phyloP scores from a whole-genome alignment of 2,329 filamentous ascomycete genomes.

The Pseudogymnoascus sp. region DNA sequence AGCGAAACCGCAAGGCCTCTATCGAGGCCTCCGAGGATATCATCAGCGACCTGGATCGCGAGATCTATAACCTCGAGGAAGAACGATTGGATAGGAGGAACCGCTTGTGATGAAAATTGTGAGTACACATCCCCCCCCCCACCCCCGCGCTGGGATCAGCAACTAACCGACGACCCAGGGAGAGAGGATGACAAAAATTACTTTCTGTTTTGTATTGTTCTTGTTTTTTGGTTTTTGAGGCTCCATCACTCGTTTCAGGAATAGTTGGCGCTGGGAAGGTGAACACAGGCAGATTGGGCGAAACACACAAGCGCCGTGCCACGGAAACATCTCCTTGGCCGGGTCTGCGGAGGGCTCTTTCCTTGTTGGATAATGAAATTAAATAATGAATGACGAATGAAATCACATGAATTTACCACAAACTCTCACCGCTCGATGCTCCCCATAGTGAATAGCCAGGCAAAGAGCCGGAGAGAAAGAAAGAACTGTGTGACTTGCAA shows the following conservation, averaged over 20 bases:
- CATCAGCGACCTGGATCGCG: constrained; percentile 54
- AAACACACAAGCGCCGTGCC: background rate
- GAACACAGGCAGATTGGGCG: background rate
- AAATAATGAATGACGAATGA: constrained; percentile 7
- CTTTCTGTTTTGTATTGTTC: constrained; percentile 2
- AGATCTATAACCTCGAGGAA: constrained; percentile 42
- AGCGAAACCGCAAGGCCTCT: constrained; percentile 48
- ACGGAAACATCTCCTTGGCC: background rate
- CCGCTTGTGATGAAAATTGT: background rate
- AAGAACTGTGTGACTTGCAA: background rate
- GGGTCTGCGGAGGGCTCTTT: background rate
- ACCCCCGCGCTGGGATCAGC: background rate
- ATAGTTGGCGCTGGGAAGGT: constrained; percentile 4
- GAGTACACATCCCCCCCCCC: background rate
- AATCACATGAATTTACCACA: constrained; percentile 5
- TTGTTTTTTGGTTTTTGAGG: background rate
- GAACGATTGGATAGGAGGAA: constrained; percentile 29
- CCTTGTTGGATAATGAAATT: constrained; percentile 3
- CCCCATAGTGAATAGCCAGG: background rate
- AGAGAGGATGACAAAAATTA: background rate
- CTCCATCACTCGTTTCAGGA: constrained; percentile 4
- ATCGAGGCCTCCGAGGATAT: constrained; percentile 64
- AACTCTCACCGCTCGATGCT: constrained; percentile 1
- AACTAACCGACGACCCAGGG: background rate
- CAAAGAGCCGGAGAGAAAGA: background rate